phyloP scores from a whole-genome alignment of 345 rosid genomes.

The Linum tenue region DNA sequence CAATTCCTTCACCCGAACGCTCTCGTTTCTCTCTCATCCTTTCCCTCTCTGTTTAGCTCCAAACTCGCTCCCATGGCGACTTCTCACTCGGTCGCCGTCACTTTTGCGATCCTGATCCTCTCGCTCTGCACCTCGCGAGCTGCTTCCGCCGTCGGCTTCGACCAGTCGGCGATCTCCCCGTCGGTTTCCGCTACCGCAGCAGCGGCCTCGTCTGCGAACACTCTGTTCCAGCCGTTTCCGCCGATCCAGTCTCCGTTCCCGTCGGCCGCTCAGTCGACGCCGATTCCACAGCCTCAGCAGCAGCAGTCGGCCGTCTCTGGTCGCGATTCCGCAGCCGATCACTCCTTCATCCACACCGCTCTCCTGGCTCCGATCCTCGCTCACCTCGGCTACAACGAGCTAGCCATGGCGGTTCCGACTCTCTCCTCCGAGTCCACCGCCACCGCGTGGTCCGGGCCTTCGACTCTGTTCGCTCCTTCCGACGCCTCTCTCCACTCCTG shows the following conservation, averaged over 20 bases:
- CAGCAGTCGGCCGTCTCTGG: constrained; percentile 2
- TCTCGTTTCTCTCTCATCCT: not conserved
- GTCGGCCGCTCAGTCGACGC: not conserved
- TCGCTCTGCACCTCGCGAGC: constrained; percentile 2
- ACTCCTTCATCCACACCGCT: constrained; percentile 22
- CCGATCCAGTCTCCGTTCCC: constrained; percentile 4
- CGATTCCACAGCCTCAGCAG: not conserved
- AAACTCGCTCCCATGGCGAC: constrained; percentile 20
- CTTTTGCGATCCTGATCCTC: constrained; percentile 12
- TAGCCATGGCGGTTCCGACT: constrained; percentile 43
- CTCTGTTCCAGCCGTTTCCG: not conserved
- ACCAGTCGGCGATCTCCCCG: not conserved
- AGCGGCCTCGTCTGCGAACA: not conserved
- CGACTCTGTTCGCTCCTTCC: constrained; percentile 55
- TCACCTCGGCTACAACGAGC: constrained; percentile 57
- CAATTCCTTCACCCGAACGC: too few species aligned
- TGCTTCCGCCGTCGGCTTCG: too few species aligned
- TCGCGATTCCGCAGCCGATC: constrained; percentile 9
- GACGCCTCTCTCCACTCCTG: constrained; percentile 45
- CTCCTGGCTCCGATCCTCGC: constrained; percentile 42
- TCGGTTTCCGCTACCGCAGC: constrained; percentile 8
- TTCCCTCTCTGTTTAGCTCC: too few species aligned
- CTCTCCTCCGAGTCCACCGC: constrained; percentile 29
- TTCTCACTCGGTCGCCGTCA: constrained; percentile 1
- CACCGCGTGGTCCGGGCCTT: constrained; percentile 47